These are phyloP conservation scores for Amoebophrya sp. DNA, from an alignment of 169 alveolate genomes.

Conservation along the genomic window DNA sequence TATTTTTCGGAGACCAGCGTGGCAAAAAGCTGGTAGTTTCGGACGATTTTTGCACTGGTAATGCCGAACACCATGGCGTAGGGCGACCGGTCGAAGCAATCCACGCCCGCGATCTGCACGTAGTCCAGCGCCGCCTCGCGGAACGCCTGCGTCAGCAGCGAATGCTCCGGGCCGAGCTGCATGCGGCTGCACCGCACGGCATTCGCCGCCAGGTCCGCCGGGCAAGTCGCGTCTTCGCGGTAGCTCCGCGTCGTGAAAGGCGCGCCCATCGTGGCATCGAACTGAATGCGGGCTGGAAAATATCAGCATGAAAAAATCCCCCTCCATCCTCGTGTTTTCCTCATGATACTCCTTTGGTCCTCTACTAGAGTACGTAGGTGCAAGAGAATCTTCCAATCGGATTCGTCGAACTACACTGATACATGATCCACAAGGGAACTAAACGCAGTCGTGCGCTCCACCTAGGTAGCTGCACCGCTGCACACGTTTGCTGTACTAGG, in stretches of 20 bases:
- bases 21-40: background rate
- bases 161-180: background rate
- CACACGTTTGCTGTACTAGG: no score
- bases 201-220: constrained; percentile 4
- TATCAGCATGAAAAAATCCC: no score
- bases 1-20: background rate
- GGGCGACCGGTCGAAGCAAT: background rate
- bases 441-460: no score
- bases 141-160: background rate
- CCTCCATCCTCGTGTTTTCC: no score
- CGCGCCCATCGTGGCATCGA: background rate
- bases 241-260: background rate
- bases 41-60: background rate
- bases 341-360: no score
- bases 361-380: no score
- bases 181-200: background rate
- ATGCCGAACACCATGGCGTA: background rate
- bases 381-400: no score
- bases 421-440: no score
- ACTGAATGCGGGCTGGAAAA: no score
- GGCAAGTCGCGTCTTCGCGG: background rate
- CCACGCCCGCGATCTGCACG: background rate
- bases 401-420: no score
- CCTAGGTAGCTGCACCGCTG: no score
- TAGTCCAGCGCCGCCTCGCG: constrained; percentile 16